phyloP scores from a whole-genome alignment of 176 grass and related monocot genomes.

The Zizania latifolia region DNA sequence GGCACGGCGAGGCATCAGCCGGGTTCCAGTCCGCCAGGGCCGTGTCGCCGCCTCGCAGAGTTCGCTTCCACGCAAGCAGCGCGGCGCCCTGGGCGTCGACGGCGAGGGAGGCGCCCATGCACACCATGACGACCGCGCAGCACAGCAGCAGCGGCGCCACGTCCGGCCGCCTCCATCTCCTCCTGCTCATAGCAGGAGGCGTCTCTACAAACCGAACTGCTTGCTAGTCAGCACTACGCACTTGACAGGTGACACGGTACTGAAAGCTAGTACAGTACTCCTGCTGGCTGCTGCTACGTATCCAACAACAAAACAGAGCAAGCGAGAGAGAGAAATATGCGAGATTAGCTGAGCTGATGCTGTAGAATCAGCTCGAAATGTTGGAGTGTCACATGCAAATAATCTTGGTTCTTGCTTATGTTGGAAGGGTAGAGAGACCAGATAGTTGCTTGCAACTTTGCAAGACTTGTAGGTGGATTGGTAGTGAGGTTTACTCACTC shows the following conservation, averaged over 20 bases:
- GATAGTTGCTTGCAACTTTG: conserved; percentile 14
- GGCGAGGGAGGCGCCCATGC: conserved; percentile 16
- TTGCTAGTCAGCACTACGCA: not conserved
- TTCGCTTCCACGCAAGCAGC: conserved; percentile 61
- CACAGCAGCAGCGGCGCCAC: conserved; percentile 8
- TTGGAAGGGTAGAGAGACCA: conserved; percentile 21
- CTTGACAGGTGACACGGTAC: not conserved
- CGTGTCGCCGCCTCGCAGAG: conserved; percentile 16
- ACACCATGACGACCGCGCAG: conserved; percentile 29
- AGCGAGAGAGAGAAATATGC: too few species aligned
- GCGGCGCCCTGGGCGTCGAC: conserved; percentile 58
- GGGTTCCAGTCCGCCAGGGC: conserved; percentile 44
- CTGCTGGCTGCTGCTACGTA: not conserved
- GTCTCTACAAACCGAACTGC: not conserved
- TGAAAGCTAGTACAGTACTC: not conserved
- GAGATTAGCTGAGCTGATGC: conserved; percentile 7
- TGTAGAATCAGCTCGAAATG: conserved; percentile 14
- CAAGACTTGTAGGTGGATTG: conserved; percentile 30
- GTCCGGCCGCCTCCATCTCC: conserved; percentile 8
- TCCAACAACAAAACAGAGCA: not conserved
- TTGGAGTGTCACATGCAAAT: conserved; percentile 36
- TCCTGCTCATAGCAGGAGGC: conserved; percentile 15
- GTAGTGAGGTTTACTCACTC: conserved; percentile 36
- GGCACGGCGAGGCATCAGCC: conserved; percentile 44
- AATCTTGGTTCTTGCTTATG: conserved; percentile 48